phyloP scores from a whole-genome alignment of 179 eudicot species.

The Sideroxylon spinosum region DNA sequence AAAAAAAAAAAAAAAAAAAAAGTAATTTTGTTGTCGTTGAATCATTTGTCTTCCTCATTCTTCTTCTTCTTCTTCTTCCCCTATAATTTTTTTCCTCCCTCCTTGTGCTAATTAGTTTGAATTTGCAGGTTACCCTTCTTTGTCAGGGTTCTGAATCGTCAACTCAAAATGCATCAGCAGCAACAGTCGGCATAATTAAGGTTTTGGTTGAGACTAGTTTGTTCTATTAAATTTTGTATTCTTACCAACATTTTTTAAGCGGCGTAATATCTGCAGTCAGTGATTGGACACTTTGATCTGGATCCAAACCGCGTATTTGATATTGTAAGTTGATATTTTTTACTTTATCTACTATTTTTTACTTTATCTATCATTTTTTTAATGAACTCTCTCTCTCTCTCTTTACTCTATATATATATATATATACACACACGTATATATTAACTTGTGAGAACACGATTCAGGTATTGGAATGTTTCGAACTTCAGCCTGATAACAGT shows the following conservation, averaged over 20 bases:
- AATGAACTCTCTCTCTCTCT: no score
- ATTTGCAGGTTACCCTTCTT: constrained; percentile 87
- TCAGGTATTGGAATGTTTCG: constrained; percentile 95
- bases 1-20: no score
- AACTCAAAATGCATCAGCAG: constrained; percentile 51
- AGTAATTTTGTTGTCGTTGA: no score
- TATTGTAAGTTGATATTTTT: constrained; percentile 56
- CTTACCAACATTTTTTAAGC: constrained; percentile 11
- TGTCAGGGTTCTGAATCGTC: constrained; percentile 73
- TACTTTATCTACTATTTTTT: not conserved
- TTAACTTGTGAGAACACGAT: not conserved
- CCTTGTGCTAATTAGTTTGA: not conserved
- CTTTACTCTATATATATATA: no score
- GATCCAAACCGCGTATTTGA: constrained; percentile 99
- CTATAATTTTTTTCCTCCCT: not conserved
- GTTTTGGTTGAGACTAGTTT: constrained; percentile 32
- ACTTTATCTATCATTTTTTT: not conserved
- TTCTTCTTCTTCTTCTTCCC: not conserved
- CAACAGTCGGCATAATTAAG: constrained; percentile 90
- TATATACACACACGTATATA: no score
- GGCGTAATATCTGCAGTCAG: constrained; percentile 57
- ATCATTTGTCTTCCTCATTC: not conserved
- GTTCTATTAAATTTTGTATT: constrained; percentile 12
- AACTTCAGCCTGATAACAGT: constrained; percentile 73
- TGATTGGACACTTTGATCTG: constrained; percentile 97